A percentile compares a stretch with the other conserved stretches of the same genome.
Conservation (phyloP, 2,329 filamentous ascomycete genomes). For the Stachybotrys echinatus region DNA sequence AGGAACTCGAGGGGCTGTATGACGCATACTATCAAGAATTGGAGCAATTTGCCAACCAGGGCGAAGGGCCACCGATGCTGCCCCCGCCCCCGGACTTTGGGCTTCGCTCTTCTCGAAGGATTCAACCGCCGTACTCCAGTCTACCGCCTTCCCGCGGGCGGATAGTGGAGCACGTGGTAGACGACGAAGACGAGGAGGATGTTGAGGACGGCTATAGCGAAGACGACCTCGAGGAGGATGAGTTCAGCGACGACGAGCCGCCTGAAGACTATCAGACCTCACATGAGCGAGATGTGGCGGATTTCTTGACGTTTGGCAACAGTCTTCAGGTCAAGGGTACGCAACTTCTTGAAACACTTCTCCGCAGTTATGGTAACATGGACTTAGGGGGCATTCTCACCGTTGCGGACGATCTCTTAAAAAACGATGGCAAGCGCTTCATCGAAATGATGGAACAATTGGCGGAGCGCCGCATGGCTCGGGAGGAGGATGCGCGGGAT, state of each 20-base stretch:
- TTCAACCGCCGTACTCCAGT: conserved; percentile 12
- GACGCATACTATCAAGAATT: conserved; percentile 98
- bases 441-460: conserved; percentile 99
- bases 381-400: conserved; percentile 89
- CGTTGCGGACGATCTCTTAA: conserved; percentile 94
- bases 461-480: conserved; percentile 93
- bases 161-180: conserved; percentile 62
- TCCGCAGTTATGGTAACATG: conserved; percentile 41
- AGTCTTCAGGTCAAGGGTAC: conserved; percentile 88
- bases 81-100: conserved; percentile 54
- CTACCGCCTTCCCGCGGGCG: conserved; percentile 66
- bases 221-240: conserved; percentile 52
- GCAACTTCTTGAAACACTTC: conserved; percentile 40
- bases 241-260: conserved; percentile 60
- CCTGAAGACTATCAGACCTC: conserved; percentile 63
- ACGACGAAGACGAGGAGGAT: conserved; percentile 51
- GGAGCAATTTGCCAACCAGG: conserved; percentile 91
- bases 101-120: conserved; percentile 52
- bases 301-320: conserved; percentile 97
- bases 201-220: conserved; percentile 46
- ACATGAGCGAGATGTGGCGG: conserved; percentile 62
- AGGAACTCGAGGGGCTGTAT: conserved; percentile 94
- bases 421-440: conserved; percentile 98
- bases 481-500: conserved; percentile 77
- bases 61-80: conserved; percentile 55